These are phyloP conservation scores for Penicillium digitatum DNA, from an alignment of 2,329 filamentous ascomycete species.

Conservation along the genomic window DNA sequence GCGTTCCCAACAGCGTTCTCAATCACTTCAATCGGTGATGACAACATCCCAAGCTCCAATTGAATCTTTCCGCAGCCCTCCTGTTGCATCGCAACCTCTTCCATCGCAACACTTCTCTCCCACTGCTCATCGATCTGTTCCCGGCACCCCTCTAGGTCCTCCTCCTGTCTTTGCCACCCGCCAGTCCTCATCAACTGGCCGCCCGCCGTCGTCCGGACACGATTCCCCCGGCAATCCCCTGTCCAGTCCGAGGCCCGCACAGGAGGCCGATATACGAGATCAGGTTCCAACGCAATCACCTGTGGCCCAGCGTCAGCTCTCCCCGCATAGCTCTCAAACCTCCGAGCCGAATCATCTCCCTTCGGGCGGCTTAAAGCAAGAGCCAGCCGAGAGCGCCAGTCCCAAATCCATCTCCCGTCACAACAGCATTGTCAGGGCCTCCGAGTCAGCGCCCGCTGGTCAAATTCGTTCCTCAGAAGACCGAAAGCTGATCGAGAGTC, in stretches of 20 bases:
- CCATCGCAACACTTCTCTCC: conserved; percentile 36
- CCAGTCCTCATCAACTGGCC: conserved; percentile 36
- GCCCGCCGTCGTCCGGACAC: conserved; percentile 38
- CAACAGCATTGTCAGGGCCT: conserved; percentile 24
- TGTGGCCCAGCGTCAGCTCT: conserved; percentile 23
- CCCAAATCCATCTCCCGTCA: conserved; percentile 60
- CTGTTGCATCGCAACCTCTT: conserved; percentile 29
- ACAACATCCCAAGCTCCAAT: conserved; percentile 33
- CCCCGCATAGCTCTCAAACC: conserved; percentile 43
- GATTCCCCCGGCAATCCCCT: conserved; percentile 32
- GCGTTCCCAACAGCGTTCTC: conserved; percentile 37
- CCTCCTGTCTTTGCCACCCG: conserved; percentile 35
- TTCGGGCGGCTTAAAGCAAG: conserved; percentile 59
- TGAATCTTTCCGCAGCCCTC: conserved; percentile 36
- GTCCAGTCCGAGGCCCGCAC: conserved; percentile 33
- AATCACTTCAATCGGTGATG: conserved; percentile 40
- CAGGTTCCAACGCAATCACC: conserved; percentile 30
- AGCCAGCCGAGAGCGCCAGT: conserved; percentile 69
- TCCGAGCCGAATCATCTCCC: conserved; percentile 31
- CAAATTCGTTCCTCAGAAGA: conserved; percentile 30
- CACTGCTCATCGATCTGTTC: conserved; percentile 42
- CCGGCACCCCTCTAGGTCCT: conserved; percentile 49
- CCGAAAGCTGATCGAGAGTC: conserved; percentile 27
- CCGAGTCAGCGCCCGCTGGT: conserved; percentile 25
- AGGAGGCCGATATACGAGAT: conserved; percentile 29